phyloP scores from a whole-genome alignment of 1,139 yeast species.

The Kodamaea arcana region DNA sequence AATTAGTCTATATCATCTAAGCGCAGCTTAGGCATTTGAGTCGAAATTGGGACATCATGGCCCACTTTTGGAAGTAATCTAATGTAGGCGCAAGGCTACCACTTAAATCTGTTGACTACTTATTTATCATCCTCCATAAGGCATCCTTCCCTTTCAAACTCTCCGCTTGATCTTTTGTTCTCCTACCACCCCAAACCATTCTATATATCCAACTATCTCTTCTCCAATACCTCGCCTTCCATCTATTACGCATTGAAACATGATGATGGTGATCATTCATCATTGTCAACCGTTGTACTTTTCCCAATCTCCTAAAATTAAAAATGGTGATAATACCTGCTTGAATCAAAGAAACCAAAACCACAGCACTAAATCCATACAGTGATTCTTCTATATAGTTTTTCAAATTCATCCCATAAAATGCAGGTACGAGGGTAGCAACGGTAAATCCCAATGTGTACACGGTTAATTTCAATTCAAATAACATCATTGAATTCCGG shows the following conservation, averaged over 20 bases:
- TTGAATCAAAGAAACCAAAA: constrained; percentile 44
- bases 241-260: neutral
- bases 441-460: constrained; percentile 82
- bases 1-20: too few relatives aligned
- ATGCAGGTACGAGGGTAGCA: constrained; percentile 66
- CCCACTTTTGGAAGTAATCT: too few relatives aligned
- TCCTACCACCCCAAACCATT: constrained; percentile 26
- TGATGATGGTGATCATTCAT: constrained; percentile 27
- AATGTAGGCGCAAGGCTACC: too few relatives aligned
- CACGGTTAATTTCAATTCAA: constrained; percentile 79
- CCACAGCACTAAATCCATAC: constrained; percentile 61
- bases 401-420: constrained; percentile 93
- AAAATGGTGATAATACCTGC: constrained; percentile 40
- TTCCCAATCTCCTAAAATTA: constrained; percentile 47
- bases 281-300: constrained; percentile 65
- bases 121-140: constrained; percentile 72
- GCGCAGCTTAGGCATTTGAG: too few relatives aligned
- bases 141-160: constrained; percentile 51
- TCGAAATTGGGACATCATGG: too few relatives aligned
- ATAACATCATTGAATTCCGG: constrained; percentile 87
- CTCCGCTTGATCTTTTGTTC: constrained; percentile 31
- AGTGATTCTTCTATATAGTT: constrained; percentile 80
- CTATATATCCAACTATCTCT: neutral
- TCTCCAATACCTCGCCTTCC: neutral
- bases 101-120: constrained; percentile 17